phyloP scores from a whole-genome alignment of 2,329 filamentous ascomycete species.

The Atkinsonella texensis region DNA sequence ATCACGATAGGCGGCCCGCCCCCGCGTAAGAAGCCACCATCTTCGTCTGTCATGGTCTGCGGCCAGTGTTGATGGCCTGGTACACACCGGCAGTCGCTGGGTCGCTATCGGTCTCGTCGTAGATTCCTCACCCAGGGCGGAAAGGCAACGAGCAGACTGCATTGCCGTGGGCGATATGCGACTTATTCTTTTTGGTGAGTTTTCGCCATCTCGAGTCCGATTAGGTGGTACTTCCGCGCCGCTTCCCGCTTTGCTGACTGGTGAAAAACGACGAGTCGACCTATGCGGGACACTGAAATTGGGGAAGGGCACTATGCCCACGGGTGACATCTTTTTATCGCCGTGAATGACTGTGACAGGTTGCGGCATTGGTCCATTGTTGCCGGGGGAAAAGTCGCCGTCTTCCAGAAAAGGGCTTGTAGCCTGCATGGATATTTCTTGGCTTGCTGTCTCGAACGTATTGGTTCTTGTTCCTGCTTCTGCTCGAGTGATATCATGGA shows the following conservation, averaged over 20 bases:
- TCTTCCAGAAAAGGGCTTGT: conserved; percentile 31
- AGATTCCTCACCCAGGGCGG: conserved; percentile 38
- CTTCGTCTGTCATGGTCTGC: background rate
- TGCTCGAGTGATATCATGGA: conserved; percentile 23
- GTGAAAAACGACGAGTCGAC: conserved; percentile 33
- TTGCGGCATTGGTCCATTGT: conserved; percentile 7
- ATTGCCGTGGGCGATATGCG: conserved; percentile 34
- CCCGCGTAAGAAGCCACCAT: conserved; percentile 1
- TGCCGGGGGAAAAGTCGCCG: background rate
- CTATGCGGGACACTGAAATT: conserved; percentile 43
- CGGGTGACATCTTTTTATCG: conserved; percentile 6
- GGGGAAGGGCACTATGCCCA: conserved; percentile 22
- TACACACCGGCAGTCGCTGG: background rate
- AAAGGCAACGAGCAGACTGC: conserved; percentile 37
- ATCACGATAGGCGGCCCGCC: background rate
- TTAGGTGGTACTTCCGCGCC: conserved; percentile 7
- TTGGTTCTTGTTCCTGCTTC: conserved; percentile 38
- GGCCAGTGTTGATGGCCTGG: background rate
- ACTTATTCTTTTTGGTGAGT: background rate
- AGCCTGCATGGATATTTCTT: conserved; percentile 39
- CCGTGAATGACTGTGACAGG: background rate
- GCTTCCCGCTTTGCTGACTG: conserved; percentile 19
- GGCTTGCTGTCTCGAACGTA: conserved; percentile 36
- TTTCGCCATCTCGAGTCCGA: background rate
- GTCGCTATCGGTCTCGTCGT: background rate